Percentiles rank a stretch among this genome's conserved stretches.
Conservation (phyloP, 2,329 filamentous ascomycete species). For the Alternaria sp. region DNA sequence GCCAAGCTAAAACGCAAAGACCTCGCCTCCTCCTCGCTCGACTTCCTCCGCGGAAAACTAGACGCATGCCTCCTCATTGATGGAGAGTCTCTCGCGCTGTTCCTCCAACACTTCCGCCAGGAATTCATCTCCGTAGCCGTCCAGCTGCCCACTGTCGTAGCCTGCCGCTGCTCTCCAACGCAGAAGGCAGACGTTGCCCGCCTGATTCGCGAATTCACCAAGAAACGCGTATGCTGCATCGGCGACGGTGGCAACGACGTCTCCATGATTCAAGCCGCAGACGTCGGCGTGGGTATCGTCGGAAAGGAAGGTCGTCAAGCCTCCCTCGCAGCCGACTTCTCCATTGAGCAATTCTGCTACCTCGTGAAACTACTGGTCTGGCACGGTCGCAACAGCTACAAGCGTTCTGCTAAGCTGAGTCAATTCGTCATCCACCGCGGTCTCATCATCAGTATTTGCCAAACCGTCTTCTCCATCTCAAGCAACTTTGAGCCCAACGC, state of each 20-base stretch:
- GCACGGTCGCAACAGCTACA: constrained; percentile 98
- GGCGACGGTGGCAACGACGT: constrained; percentile 98
- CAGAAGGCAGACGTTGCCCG: constrained; percentile 95
- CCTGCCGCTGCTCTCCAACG: constrained; percentile 94
- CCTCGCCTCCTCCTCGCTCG: constrained; percentile 84
- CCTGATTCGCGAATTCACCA: constrained; percentile 88
- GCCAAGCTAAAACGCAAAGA: constrained; percentile 84
- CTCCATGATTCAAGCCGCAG: constrained; percentile 98
- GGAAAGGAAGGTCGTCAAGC: constrained; percentile 97
- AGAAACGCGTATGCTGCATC: constrained; percentile 96
- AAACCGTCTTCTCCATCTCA: constrained; percentile 97
- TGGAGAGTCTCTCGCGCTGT: constrained; percentile 85
- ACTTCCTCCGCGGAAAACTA: constrained; percentile 83
- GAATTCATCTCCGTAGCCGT: constrained; percentile 92
- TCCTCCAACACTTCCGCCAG: constrained; percentile 81
- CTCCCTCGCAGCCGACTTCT: constrained; percentile 94
- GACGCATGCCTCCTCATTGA: constrained; percentile 93
- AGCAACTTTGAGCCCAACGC: constrained; percentile 92
- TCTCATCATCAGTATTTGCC: constrained; percentile 92
- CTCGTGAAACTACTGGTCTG: constrained; percentile 97
- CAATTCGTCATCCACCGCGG: constrained; percentile 99
- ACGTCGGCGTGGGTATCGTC: constrained; percentile 97
- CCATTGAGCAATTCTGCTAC: constrained; percentile 93
- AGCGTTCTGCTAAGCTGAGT: constrained; percentile 90
- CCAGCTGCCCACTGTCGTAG: constrained; percentile 87